A percentile compares a stretch with the other conserved stretches of the same genome.
These are phyloP conservation scores for Vigna angularis DNA, from an alignment of 306 rosid genomes.

Conservation along the genomic window DNA sequence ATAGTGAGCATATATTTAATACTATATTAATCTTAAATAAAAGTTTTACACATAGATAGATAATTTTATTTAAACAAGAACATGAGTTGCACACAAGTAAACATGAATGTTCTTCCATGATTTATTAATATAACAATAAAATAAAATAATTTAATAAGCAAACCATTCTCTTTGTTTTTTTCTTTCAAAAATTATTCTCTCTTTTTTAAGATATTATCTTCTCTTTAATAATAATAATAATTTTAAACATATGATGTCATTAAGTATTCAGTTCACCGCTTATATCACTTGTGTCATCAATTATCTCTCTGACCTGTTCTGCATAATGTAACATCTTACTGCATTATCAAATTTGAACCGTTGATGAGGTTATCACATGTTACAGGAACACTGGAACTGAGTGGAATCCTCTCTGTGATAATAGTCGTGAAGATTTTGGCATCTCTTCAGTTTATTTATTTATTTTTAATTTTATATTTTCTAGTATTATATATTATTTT, in stretches of 20 bases:
- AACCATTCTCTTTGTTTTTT: too few relatives aligned
- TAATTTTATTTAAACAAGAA: too few relatives aligned
- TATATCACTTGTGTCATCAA: neutral
- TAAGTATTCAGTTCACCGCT: neutral
- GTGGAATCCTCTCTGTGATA: neutral
- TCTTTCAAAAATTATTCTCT: too few relatives aligned
- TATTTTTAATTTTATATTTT: too few relatives aligned
- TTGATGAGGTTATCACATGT: neutral
- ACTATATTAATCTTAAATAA: too few relatives aligned
- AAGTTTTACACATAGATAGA: too few relatives aligned
- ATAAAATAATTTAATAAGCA: neutral
- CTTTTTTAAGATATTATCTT: too few relatives aligned
- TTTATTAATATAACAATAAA: neutral
- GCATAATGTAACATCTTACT: neutral
- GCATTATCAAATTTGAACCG: neutral
- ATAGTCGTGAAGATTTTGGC: slow-evolving; percentile 38
- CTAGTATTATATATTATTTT: neutral
- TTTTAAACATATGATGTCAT: neutral
- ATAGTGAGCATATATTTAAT: too few relatives aligned
- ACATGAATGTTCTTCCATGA: neutral
- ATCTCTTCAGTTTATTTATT: neutral
- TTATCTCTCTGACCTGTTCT: neutral
- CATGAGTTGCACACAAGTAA: too few relatives aligned
- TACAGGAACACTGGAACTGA: too few relatives aligned
- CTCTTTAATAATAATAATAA: too few relatives aligned